These are phyloP conservation scores for Ustilago lituana DNA, from an alignment of 1,284 basidiomycete genomes.

Conservation along the genomic window DNA sequence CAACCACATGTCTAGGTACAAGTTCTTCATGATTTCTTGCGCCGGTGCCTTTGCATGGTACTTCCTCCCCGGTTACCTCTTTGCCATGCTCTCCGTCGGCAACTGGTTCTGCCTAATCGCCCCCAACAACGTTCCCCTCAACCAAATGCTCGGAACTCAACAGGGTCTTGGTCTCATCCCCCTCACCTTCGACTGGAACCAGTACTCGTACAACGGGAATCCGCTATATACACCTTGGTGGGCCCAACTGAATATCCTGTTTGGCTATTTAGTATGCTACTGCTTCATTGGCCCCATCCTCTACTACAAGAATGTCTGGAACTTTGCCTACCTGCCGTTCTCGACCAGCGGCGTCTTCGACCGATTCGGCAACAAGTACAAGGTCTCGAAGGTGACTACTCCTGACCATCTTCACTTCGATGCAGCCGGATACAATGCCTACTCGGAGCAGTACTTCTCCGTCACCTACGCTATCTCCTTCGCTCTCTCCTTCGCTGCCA, in stretches of 20 bases:
- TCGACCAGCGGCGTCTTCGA: constrained; percentile 53
- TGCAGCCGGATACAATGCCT: constrained; percentile 49
- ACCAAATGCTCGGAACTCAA: constrained; percentile 58
- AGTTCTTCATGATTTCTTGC: constrained; percentile 54
- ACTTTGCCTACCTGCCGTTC: constrained; percentile 55
- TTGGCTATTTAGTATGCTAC: constrained; percentile 54
- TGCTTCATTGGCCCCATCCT: constrained; percentile 55
- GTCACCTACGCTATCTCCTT: constrained; percentile 75
- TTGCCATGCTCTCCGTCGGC: constrained; percentile 53
- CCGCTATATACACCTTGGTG: constrained; percentile 59
- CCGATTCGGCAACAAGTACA: constrained; percentile 54
- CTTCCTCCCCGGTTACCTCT: constrained; percentile 61
- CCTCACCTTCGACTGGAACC: constrained; percentile 60
- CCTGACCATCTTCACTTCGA: constrained; percentile 43
- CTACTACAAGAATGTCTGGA: constrained; percentile 60
- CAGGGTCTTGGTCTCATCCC: constrained; percentile 54
- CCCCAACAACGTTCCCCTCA: constrained; percentile 58
- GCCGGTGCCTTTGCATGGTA: constrained; percentile 51
- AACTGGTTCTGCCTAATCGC: constrained; percentile 62
- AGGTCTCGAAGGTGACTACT: constrained; percentile 40
- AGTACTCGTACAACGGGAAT: constrained; percentile 46
- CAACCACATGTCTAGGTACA: constrained; percentile 69
- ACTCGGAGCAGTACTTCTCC: constrained; percentile 69
- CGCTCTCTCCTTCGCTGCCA: constrained; percentile 77
- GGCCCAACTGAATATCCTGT: constrained; percentile 51